phyloP scores from a whole-genome alignment of 202 grass and related monocot genomes.

The Schoenoplectus tabernaemontani region DNA sequence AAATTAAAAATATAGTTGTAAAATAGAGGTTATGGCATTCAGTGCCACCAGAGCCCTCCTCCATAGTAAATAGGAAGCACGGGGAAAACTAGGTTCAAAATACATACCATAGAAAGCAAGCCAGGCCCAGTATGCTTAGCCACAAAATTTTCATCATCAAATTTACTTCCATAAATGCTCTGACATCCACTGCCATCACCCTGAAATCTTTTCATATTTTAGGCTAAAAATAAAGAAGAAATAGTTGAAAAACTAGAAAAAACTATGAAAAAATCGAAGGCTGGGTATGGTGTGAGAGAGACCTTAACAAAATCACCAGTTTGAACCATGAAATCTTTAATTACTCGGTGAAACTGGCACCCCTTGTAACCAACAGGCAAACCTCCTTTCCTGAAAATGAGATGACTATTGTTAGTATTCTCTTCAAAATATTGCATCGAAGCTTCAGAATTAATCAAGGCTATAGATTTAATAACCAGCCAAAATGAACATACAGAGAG shows the following conservation, averaged over 20 bases:
- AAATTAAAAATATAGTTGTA: neutral
- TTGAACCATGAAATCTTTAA: constrained; percentile 99
- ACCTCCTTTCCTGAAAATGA: constrained; percentile 54
- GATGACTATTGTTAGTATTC: neutral
- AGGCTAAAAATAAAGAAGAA: constrained; percentile 12
- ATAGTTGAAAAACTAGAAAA: neutral
- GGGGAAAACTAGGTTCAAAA: neutral
- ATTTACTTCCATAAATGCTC: constrained; percentile 87
- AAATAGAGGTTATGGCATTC: neutral
- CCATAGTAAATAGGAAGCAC: neutral
- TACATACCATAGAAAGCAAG: constrained; percentile 80
- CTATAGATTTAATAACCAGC: neutral
- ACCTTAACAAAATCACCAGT: constrained; percentile 95
- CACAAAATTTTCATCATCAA: constrained; percentile 97
- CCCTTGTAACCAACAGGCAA: constrained; percentile 75
- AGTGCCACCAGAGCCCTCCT: neutral
- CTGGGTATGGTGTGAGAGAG: constrained; percentile 5
- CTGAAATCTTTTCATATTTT: constrained; percentile 25
- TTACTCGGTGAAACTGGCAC: constrained; percentile 92
- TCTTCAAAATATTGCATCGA: neutral
- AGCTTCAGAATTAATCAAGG: neutral
- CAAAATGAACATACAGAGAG: neutral
- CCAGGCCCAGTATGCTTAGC: constrained; percentile 97
- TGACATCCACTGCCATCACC: constrained; percentile 85
- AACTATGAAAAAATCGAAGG: neutral